Conservation (phyloP, 2,329 filamentous ascomycete genomes). For the Sarocladiaceae sp. region DNA sequence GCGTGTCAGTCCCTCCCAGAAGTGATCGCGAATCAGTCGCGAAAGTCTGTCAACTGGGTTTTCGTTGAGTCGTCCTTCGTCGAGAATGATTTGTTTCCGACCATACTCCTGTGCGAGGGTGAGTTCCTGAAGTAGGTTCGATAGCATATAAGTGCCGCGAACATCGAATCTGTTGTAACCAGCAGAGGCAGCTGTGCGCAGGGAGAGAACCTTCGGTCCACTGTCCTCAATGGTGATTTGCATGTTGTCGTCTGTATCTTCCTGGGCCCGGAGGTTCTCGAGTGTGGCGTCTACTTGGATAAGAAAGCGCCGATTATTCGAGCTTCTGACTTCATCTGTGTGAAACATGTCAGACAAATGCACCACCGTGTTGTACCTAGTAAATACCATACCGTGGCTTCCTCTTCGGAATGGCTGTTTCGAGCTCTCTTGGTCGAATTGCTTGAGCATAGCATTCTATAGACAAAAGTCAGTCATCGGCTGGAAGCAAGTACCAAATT, state of each 20-base stretch:
- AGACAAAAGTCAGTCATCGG: background rate
- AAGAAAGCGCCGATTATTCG: conserved; percentile 64
- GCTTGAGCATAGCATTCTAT: conserved; percentile 50
- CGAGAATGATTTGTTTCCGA: conserved; percentile 82
- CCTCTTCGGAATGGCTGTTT: conserved; percentile 54
- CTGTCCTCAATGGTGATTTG: conserved; percentile 97
- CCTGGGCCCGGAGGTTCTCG: conserved; percentile 71
- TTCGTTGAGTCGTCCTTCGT: conserved; percentile 88
- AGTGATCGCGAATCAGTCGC: conserved; percentile 81
- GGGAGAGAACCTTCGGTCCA: conserved; percentile 83
- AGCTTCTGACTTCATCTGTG: conserved; percentile 66
- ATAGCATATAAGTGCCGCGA: conserved; percentile 94
- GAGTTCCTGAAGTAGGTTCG: conserved; percentile 92
- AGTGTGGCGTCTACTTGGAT: conserved; percentile 84
- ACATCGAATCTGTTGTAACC: conserved; percentile 87
- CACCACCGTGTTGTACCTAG: conserved; percentile 7
- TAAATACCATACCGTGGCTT: conserved; percentile 47
- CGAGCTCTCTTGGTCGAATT: conserved; percentile 47
- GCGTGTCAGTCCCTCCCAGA: conserved; percentile 89
- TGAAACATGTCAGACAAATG: conserved; percentile 1
- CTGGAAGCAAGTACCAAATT: no score
- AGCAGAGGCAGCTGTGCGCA: conserved; percentile 81
- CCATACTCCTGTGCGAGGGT: conserved; percentile 89
- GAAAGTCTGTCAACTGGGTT: conserved; percentile 88
- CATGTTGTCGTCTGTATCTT: conserved; percentile 91